Percentiles rank a stretch among this genome's conserved stretches.
These are phyloP conservation scores for Orbilia ellipsospora DNA, from an alignment of 2,329 filamentous ascomycete genomes.

Conservation along the genomic window DNA sequence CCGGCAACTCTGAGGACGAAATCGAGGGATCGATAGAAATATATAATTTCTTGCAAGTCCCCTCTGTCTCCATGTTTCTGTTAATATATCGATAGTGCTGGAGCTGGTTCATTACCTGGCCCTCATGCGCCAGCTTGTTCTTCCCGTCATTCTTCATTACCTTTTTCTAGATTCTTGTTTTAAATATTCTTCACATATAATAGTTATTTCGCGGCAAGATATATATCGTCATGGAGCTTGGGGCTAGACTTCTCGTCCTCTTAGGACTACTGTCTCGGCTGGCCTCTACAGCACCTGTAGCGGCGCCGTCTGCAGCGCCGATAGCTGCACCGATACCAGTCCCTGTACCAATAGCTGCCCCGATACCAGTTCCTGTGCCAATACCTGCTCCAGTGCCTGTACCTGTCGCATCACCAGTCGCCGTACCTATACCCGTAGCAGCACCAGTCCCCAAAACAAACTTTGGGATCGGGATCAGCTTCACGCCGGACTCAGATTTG, in stretches of 20 bases:
- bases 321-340: too few relatives aligned
- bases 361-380: not conserved
- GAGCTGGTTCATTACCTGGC: conserved; percentile 43
- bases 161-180: conserved; percentile 11
- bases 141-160: conserved; percentile 4
- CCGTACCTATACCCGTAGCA: not conserved
- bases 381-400: too few relatives aligned
- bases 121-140: conserved; percentile 15
- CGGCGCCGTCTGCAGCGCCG: not conserved
- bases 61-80: conserved; percentile 29
- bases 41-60: conserved; percentile 51
- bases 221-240: conserved; percentile 28
- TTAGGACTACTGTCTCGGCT: conserved; percentile 26
- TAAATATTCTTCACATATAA: conserved; percentile 17
- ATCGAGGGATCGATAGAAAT: conserved; percentile 29
- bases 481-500: conserved; percentile 56
- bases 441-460: conserved; percentile 15
- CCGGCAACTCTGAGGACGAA: conserved; percentile 38
- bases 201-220: conserved; percentile 2
- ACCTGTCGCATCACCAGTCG: not conserved
- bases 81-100: conserved; percentile 34
- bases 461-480: conserved; percentile 56
- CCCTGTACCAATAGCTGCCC: too few relatives aligned
- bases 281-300: conserved; percentile 26
- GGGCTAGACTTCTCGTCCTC: conserved; percentile 30